Base-by-base conservation (phyloP, 371 early-diverging fungal genomes). In the Circinella umbellata region DNA sequence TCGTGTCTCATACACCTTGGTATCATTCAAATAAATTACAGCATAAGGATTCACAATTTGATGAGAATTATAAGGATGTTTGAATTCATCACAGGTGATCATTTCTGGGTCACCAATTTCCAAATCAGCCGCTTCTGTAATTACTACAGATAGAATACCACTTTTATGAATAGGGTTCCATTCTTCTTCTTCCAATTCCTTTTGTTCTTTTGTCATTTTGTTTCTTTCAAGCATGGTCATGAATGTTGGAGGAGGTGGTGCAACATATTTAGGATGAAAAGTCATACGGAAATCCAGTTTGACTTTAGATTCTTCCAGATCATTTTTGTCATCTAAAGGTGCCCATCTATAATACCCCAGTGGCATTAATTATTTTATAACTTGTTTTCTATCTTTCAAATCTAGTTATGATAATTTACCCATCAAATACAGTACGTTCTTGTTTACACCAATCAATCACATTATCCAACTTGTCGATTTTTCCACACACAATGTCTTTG, bases 261-360 rank as follows among this genome's bases (percentile, higher is more conserved):
- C 66, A 18, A 73, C 46, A 38, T 79, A 79, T 59, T 79, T 79
- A 1, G 80, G 80, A 66, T 79, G 80, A 64, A 73, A 79, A 3
- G 75, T 65, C 66, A 79, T 46, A 10, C 65, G 69, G 18, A 71
- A 69, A 61, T 76, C 63, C 17, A 79, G 34, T 36, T 69, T 63
- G 17, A 73, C 57, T 20, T 75, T 62, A 9, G 75, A 71, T 13
- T 64, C 66, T 11, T 69, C 73, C 38, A 71, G 36, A 13, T 4
- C 47, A 10, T 34, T 13, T 3, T 69, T 64, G 15, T 68, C 75
- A 51, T 80, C 80, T 67, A 75, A 69, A 3, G 80, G 73, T 17
- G 70, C 68, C 80, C 77, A 80, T 3, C 75, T 75, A 69, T 38
- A 17, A 35, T 7, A 20, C 53, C 27, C 27, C 35, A 27, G 39